Base-by-base conservation (phyloP, 2,329 filamentous ascomycete species). In the Endothia cerciana region DNA sequence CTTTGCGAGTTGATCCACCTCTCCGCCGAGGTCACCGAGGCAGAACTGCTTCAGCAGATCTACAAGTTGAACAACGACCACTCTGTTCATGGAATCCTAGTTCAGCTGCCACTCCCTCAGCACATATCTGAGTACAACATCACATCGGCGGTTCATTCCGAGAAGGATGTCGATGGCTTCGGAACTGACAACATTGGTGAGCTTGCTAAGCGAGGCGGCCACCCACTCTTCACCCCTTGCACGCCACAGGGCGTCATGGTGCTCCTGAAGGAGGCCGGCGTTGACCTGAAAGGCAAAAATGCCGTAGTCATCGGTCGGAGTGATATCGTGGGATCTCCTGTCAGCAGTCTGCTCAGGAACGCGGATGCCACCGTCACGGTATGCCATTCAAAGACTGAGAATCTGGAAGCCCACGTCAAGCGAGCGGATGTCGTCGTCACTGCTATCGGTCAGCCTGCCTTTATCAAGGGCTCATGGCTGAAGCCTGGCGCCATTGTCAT, bases 81-180 rank as follows among this genome's bases (percentile, higher is more conserved):
- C 65, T 78, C 86, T 0, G 89, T 99, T 58, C 93, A 97, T 77
- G 95, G 95, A 71, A 93, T 99, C 73, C 85, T 99, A 67, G 94
- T 99, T 56, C 95, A 99, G 80, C 81, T 99, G 67, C 95, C 95
- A 45, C 83, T 99, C 25, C 95, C 95, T 22, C 88, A 88, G 73
- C 91, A 96, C 77, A 89, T 99, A 74, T 92, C 93, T 66, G 95
- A 99, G 82, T 93, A 97, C 77, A 83, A 86, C 51, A 84, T 99
- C 74, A 99, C 95, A 40, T 97, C 93, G 59, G 90, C 93, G 25
- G 95, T 99, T 22, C 86, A 91, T 53, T 91, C 94, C 73, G 91
- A 95, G 79, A 99, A 99, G 81, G 95, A 99, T 82, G 95, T 99
- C 61, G 95, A 99, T 79, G 95, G 95, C 62, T 99, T 99, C 75